Conservation (phyloP, 2,329 filamentous ascomycete species). For the Colletotrichum sp. region DNA sequence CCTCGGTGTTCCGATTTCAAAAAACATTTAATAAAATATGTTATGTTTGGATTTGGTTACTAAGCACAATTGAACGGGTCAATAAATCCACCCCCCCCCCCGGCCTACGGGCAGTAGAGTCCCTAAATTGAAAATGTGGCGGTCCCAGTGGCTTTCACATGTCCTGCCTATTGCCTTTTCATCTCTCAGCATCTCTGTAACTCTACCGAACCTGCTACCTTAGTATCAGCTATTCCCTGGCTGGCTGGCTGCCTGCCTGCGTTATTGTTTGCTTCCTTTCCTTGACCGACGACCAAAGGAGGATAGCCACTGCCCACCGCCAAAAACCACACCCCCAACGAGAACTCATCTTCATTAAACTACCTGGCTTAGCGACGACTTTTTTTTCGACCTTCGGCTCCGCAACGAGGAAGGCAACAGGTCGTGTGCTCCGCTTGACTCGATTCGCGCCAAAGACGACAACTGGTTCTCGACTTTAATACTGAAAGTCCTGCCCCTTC, state of each 20-base stretch:
- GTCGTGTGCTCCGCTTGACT: slow-evolving; percentile 14
- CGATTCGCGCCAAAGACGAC: not conserved
- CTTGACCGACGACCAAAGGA: slow-evolving; percentile 19
- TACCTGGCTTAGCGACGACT: not conserved
- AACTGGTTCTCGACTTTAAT: slow-evolving; percentile 7
- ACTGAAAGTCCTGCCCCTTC: not conserved
- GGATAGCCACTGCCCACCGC: slow-evolving; percentile 6
- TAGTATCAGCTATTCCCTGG: not conserved
- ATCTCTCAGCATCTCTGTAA: not conserved
- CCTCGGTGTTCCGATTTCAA: too few species aligned
- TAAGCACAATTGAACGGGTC: too few species aligned
- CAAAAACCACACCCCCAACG: slow-evolving; percentile 4
- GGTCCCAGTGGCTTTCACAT: slow-evolving; percentile 13
- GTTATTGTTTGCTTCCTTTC: not conserved
- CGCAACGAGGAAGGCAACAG: slow-evolving; percentile 14
- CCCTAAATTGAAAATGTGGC: slow-evolving; percentile 1
- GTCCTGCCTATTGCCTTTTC: not conserved
- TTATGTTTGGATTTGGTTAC: too few species aligned
- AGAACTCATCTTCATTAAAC: not conserved
- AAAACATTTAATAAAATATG: too few species aligned
- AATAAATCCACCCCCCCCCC: not conserved
- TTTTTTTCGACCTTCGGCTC: not conserved
- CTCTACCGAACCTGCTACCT: not conserved
- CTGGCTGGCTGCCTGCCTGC: not conserved
- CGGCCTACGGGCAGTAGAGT: not conserved